Conservation (phyloP, 352 stramenopile species). For the Pythium folliculosum region DNA sequence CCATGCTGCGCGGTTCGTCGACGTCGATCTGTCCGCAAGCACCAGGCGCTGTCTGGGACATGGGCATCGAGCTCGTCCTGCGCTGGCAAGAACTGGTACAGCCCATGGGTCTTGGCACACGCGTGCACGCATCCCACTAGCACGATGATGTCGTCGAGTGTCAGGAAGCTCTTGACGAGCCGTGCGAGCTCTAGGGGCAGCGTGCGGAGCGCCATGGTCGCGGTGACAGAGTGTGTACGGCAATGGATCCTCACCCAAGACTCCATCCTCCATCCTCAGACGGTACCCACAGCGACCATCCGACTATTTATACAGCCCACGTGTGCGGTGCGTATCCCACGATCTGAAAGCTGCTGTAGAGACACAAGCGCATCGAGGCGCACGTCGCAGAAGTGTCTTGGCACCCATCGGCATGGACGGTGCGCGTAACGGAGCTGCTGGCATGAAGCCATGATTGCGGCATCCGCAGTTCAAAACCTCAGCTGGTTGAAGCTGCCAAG, state of each 20-base stretch:
- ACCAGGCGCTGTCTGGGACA: not conserved
- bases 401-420: no score
- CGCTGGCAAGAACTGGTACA: constrained; percentile 14
- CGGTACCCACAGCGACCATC: not conserved
- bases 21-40: constrained; percentile 8
- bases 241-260: not conserved
- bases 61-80: constrained; percentile 5
- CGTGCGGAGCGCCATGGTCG: constrained; percentile 2
- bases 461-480: not conserved
- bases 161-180: constrained; percentile 13
- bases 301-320: not conserved
- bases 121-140: constrained; percentile 4
- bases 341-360: not conserved
- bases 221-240: no score
- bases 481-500: not conserved
- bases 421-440: not conserved
- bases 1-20: not conserved
- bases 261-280: constrained; percentile 1
- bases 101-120: not conserved
- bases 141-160: constrained; percentile 16
- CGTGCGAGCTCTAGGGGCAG: constrained; percentile 22
- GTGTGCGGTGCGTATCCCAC: no score
- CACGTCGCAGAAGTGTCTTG: no score
- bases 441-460: not conserved
- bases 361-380: no score